Base-by-base conservation (phyloP, 768 basidiomycete species). In the Tulasnella sp. region DNA sequence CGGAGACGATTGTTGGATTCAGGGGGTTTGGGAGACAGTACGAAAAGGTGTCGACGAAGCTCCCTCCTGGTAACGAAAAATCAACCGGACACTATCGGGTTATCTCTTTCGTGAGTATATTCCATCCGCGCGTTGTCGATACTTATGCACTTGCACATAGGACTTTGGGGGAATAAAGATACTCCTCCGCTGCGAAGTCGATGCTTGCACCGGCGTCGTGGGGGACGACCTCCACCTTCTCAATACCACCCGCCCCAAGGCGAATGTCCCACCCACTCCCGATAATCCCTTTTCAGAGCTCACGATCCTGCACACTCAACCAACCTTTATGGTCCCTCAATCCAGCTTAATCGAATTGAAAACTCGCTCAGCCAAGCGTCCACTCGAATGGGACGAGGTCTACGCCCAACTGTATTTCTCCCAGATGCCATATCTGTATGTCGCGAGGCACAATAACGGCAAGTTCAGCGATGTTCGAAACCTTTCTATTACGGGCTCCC, bases 331-430 rank as follows among this genome's bases (percentile, higher is more conserved):
- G 29, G 70, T 75, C 17, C 69, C 75, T 0, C 69, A 75, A 36
- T 69, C 73, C 0, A 63, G 73, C 5, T 67, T 76, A 49, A 63
- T 78, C 35, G 77, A 79, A 62, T 63, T 78, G n/a, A 72, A 71
- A 14, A 78, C 78, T 2, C 71, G 73, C 34, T 64, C 34, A 58
- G 57, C 7, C 62, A 65, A 59, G 62, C 35, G 37, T 23, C 5
- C 43, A 8, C 17, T 73, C 70, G 32, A 82, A 62, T 85, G 82
- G 82, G 69, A 63, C 27, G 81, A 83, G 11, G 68, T 71, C 1
- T 84, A 79, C 65, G 77, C 80, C 0, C 84, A 86, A 64, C 68
- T 86, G 11, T 81, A 76, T 65, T 74, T 87, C 54, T 84, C 85
- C 5, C 80, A 82, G 64, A 86, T 81, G 0, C 69, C 74, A 69